These are phyloP conservation scores for Quercus rubra DNA, from an alignment of 306 rosid genomes.

Conservation along the genomic window DNA sequence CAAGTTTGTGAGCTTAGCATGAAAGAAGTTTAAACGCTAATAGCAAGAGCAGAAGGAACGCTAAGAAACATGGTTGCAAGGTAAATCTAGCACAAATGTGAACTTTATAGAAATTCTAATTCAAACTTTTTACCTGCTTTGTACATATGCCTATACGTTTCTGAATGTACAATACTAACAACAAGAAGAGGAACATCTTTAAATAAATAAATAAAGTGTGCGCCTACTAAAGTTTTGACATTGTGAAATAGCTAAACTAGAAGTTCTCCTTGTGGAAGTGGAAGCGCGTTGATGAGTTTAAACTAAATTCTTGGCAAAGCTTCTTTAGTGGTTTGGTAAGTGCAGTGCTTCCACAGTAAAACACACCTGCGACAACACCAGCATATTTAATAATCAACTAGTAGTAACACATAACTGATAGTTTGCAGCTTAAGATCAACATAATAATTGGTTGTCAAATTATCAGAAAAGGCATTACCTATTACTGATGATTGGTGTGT, in stretches of 20 bases:
- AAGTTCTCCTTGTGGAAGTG: constrained; percentile 89
- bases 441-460: background rate
- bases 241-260: constrained; percentile 26
- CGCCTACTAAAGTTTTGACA: background rate
- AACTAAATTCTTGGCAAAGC: constrained; percentile 43
- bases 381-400: background rate
- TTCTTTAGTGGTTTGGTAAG: constrained; percentile 27
- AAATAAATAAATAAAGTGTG: background rate
- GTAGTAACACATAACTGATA: background rate
- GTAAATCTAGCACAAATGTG: background rate
- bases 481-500: constrained; percentile 52
- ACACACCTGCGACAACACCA: constrained; percentile 65
- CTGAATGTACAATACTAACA: background rate
- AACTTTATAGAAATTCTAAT: background rate
- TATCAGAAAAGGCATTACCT: constrained; percentile 32
- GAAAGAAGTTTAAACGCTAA: too few relatives aligned
- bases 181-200: background rate
- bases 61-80: too few relatives aligned
- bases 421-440: background rate
- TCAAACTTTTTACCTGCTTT: background rate
- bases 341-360: constrained; percentile 73
- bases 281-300: constrained; percentile 50
- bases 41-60: too few relatives aligned
- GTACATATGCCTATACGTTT: background rate
- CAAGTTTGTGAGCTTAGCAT: too few relatives aligned